Conservation (phyloP, 148 eudicot species). For the Silene latifolia region DNA sequence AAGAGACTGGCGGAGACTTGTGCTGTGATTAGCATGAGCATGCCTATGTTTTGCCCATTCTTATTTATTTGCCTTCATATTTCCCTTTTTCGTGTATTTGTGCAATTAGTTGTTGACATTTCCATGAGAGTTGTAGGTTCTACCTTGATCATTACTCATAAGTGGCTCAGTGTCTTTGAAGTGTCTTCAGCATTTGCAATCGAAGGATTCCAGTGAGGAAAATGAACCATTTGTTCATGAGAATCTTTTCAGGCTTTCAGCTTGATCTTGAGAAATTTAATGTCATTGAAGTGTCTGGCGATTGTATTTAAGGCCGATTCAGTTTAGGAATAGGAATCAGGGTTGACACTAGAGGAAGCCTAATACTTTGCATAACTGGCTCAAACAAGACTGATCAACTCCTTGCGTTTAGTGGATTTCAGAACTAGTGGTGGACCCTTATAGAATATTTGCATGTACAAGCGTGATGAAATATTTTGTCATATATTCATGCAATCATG, state of each 20-base stretch:
- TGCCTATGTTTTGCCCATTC: background rate
- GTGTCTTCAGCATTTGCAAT: background rate
- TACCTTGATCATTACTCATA: background rate
- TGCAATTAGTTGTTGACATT: background rate
- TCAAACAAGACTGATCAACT: background rate
- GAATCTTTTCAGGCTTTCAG: background rate
- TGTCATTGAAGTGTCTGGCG: background rate
- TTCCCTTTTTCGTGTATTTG: background rate
- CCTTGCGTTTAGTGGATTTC: background rate
- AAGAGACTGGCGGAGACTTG: background rate
- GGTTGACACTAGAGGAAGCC: background rate
- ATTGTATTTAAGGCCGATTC: background rate
- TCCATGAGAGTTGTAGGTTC: background rate
- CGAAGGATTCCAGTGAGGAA: background rate
- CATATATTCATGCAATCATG: background rate
- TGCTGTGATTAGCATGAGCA: background rate
- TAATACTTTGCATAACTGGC: background rate
- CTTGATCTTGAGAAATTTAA: background rate
- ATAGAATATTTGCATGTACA: background rate
- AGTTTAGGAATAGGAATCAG: background rate
- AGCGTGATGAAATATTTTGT: background rate
- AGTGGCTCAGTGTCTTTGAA: background rate
- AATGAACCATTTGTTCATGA: slow-evolving; percentile 7
- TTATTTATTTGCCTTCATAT: background rate
- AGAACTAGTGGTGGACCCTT: background rate